Conservation (phyloP, 2,329 filamentous ascomycete genomes). For the Phialocephala subalpina region DNA sequence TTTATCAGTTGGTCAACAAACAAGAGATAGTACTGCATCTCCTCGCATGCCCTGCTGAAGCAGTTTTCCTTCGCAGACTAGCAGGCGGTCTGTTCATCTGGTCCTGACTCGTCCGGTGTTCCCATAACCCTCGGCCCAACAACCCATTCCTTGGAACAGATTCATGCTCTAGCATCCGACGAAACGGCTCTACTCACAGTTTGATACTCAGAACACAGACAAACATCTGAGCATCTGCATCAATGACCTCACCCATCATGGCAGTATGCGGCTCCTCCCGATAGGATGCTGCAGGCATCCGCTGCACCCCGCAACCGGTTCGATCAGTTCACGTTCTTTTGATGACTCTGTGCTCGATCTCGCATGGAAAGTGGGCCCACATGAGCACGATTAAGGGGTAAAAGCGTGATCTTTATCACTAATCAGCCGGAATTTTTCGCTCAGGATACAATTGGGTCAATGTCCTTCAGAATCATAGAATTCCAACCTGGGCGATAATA, state of each 20-base stretch:
- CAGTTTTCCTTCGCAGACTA: too few species aligned
- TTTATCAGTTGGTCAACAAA: too few species aligned
- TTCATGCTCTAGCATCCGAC: not conserved
- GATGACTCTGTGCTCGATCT: not conserved
- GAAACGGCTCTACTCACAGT: not conserved
- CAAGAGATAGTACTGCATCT: too few species aligned
- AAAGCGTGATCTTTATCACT: not conserved
- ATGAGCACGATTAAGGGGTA: not conserved
- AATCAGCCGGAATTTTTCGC: not conserved
- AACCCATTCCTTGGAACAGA: too few species aligned
- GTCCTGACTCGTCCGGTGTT: too few species aligned
- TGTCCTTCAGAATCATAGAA: not conserved
- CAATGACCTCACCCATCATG: too few species aligned
- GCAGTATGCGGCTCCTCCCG: not conserved
- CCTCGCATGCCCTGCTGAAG: too few species aligned
- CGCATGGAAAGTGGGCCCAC: not conserved
- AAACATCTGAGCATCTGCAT: not conserved
- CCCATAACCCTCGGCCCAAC: too few species aligned
- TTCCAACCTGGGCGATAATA: not conserved
- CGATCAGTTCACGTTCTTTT: too few species aligned
- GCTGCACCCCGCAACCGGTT: not conserved
- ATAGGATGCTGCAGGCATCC: not conserved
- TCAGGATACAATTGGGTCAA: too few species aligned
- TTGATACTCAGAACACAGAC: too few species aligned
- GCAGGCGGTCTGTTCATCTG: too few species aligned